Conservation (phyloP, 2,329 filamentous ascomycete species). For the Claviceps lovelessii region DNA sequence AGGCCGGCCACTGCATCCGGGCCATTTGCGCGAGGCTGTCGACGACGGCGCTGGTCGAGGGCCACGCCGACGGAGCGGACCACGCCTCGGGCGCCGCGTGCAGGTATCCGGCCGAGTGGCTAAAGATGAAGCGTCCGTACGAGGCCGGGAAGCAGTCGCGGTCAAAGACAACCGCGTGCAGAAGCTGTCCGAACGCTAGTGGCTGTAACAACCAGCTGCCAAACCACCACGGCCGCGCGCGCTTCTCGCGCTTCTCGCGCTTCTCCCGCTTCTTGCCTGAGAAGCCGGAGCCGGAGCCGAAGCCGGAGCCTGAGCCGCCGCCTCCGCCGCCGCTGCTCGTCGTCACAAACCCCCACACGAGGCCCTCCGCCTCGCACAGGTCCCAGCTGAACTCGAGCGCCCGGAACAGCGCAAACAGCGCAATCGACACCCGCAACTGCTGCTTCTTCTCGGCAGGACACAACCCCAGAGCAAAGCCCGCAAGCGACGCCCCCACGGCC, state of each 20-base stretch:
- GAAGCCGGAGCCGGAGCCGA: too few relatives aligned
- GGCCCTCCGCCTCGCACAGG: constrained; percentile 58
- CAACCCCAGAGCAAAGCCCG: constrained; percentile 69
- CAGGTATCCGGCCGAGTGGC: constrained; percentile 65
- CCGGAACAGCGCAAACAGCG: constrained; percentile 68
- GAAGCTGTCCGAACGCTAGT: constrained; percentile 58
- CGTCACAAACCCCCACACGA: constrained; percentile 32
- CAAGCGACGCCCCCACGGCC: constrained; percentile 77
- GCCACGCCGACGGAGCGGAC: constrained; percentile 57
- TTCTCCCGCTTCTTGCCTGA: constrained; percentile 24
- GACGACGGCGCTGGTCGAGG: constrained; percentile 57
- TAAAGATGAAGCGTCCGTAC: constrained; percentile 42
- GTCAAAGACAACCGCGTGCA: constrained; percentile 66
- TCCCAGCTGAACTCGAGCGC: constrained; percentile 83
- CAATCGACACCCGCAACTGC: constrained; percentile 59
- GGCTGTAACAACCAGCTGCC: constrained; percentile 74
- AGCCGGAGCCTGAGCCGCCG: too few relatives aligned
- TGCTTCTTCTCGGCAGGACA: constrained; percentile 36
- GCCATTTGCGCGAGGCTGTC: constrained; percentile 74
- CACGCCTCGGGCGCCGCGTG: constrained; percentile 56
- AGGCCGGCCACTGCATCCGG: constrained; percentile 69
- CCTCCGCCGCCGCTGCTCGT: constrained; percentile 30
- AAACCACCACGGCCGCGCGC: constrained; percentile 58
- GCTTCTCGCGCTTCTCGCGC: background rate
- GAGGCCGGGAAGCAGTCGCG: constrained; percentile 56